Base-by-base conservation (phyloP, 768 basidiomycete genomes). In the Leccinum arenicola region DNA sequence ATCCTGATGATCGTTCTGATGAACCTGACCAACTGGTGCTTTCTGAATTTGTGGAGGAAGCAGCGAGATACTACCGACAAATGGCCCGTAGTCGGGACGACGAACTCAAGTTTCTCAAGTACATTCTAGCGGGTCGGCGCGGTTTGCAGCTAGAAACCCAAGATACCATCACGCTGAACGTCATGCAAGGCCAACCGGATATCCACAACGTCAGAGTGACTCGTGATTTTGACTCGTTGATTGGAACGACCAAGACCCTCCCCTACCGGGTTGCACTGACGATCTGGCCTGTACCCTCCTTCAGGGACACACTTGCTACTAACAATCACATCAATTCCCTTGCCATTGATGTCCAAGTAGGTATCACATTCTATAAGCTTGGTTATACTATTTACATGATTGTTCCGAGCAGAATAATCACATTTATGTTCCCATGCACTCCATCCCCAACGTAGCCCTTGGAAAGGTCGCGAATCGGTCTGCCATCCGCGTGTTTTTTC, bases 61-160 rank as follows among this genome's bases (percentile, higher is more conserved):
- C 27, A 1, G 11, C 5, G 15, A 12, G 31, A 15, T n/a, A 29
- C 25, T 50, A 50, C 50, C 31, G 10, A 33, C 31, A 10, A 27
- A 29, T 29, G 27, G 19, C n/a, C 38, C 27, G 19, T 10, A 21
- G 17, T n/a, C 10, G 17, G 33, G 33, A 36, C 3, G 12, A 53
- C 2, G n/a, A 61, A 7, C 33, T 50, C 2, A 38, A 14, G 3
- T 58, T 61, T n/a, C 25, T 61, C 33, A 55, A 58, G 19, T 61
- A 55, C 11, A 5, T 61, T 4, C 33, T 61, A 2, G 49, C 50
- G 1, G 60, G 43, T n/a, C 17, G 21, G 1, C 7, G 12, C 2
- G 53, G 52, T 8, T 21, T 58, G 4, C 14, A 47, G 3, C 4
- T 35, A 8, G 27, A 23, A 1, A 27, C 47, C 4, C 57, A 58